Conservation (phyloP, 225 moss, liverwort and hornwort species). For the Rhytidiadelphus loreus region DNA sequence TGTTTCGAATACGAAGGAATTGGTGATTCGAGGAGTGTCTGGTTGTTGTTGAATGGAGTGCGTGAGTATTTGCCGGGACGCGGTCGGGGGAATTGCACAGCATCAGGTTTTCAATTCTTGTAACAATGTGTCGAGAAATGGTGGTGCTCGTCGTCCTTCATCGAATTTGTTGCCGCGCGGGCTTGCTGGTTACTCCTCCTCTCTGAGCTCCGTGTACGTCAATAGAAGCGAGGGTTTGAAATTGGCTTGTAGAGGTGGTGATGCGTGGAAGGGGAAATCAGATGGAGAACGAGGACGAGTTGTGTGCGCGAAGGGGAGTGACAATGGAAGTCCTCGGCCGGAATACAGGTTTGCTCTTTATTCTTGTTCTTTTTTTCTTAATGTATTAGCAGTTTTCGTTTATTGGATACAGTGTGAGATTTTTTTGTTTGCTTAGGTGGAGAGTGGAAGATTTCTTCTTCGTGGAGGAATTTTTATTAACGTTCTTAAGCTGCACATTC, state of each 20-base stretch:
- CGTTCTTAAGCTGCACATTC: not conserved
- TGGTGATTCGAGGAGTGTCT: not conserved
- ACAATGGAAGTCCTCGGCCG: conserved; percentile 30
- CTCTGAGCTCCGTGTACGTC: conserved; percentile 10
- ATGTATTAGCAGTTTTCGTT: not conserved
- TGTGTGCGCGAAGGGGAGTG: conserved; percentile 26
- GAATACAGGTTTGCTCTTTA: conserved; percentile 33
- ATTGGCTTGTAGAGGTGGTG: conserved; percentile 1
- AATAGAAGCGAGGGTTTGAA: conserved; percentile 8
- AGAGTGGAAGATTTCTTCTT: not conserved
- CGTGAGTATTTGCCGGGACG: conserved; percentile 17
- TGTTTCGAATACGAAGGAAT: not conserved
- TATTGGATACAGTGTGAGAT: not conserved
- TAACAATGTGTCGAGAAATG: conserved; percentile 4
- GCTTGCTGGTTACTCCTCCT: conserved; percentile 6
- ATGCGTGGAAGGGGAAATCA: not conserved
- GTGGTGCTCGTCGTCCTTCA: not conserved
- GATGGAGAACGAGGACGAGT: not conserved
- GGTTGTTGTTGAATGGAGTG: conserved; percentile 21
- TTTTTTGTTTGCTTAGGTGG: not conserved
- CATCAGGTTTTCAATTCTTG: not conserved
- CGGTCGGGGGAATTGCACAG: not conserved
- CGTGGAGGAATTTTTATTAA: not conserved
- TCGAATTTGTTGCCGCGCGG: conserved; percentile 4
- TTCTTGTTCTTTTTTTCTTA: not conserved